phyloP scores from a whole-genome alignment of 345 rosid species.

The Stellera chamaejasme region DNA sequence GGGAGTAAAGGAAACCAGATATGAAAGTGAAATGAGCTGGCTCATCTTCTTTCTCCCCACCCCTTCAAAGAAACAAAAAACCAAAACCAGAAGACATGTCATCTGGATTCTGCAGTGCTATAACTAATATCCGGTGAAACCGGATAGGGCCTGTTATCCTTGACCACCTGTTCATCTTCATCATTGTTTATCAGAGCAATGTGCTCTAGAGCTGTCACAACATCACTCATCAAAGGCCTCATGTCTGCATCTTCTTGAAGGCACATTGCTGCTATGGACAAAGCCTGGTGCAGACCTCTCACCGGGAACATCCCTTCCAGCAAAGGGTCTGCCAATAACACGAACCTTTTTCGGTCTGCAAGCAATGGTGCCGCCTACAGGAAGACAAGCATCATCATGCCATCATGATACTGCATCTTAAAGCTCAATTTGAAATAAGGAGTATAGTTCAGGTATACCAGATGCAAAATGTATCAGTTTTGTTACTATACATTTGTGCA shows the following conservation, averaged over 20 bases:
- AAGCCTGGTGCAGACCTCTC: conserved; percentile 64
- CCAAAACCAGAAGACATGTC: too few relatives aligned
- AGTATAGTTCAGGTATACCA: too few relatives aligned
- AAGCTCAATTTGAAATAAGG: too few relatives aligned
- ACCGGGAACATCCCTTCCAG: conserved; percentile 45
- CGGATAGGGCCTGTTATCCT: too few relatives aligned
- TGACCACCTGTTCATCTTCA: conserved; percentile 9
- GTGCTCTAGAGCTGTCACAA: conserved; percentile 67
- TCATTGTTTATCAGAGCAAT: conserved; percentile 24
- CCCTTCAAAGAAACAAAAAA: too few relatives aligned
- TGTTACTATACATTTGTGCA: neutral
- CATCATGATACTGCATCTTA: too few relatives aligned
- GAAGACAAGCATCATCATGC: too few relatives aligned
- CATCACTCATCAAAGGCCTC: conserved; percentile 74
- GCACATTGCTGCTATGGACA: conserved; percentile 83
- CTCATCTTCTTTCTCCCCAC: too few relatives aligned
- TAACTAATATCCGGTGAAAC: too few relatives aligned
- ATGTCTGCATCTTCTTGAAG: conserved; percentile 65
- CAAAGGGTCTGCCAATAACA: conserved; percentile 61
- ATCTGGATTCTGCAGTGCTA: too few relatives aligned
- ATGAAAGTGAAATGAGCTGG: too few relatives aligned
- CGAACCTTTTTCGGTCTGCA: conserved; percentile 56
- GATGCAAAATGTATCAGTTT: neutral
- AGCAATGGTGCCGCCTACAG: conserved; percentile 65
- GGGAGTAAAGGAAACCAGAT: too few relatives aligned